A percentile compares a stretch with the other conserved stretches of the same genome.
phyloP scores from a whole-genome alignment of 2,329 filamentous ascomycete species.

The Ceratocystis harringtonii region DNA sequence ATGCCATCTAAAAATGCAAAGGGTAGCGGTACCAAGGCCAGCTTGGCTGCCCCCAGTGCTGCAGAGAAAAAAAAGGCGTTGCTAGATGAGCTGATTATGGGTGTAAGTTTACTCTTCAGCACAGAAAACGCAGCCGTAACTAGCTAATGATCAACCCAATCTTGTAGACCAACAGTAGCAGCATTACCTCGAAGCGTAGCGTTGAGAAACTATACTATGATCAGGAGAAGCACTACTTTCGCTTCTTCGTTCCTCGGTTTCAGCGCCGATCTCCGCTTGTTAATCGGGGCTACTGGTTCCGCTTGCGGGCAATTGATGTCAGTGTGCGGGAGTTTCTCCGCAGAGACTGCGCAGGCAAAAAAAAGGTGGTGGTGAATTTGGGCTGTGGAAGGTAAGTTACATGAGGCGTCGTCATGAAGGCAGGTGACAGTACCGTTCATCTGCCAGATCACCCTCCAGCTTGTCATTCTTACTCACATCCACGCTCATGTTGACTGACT shows the following conservation, averaged over 20 bases:
- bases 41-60: constrained; percentile 3
- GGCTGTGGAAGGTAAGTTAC: constrained; percentile 71
- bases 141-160: constrained; percentile 11
- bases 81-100: constrained; percentile 40
- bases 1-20: neutral
- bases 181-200: constrained; percentile 81
- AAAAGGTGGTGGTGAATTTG: constrained; percentile 67
- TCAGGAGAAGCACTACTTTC: constrained; percentile 66
- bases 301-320: constrained; percentile 68
- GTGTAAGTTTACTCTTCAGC: constrained; percentile 27
- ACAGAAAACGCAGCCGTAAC: neutral
- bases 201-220: constrained; percentile 80
- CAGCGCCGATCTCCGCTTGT: constrained; percentile 74
- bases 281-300: constrained; percentile 77
- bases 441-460: neutral
- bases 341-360: constrained; percentile 28
- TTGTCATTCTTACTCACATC: neutral
- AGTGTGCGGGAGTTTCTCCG: constrained; percentile 60
- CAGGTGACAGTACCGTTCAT: neutral
- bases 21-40: constrained; percentile 5
- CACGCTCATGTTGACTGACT: constrained; percentile 7
- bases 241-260: constrained; percentile 73
- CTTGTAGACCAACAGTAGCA: constrained; percentile 71
- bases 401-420: neutral
- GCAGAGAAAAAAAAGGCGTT: constrained; percentile 18